Evolutionary conservation across 768 basidiomycete species (phyloP).

Genomic region (Mycena olivaceomarginata): DNA sequence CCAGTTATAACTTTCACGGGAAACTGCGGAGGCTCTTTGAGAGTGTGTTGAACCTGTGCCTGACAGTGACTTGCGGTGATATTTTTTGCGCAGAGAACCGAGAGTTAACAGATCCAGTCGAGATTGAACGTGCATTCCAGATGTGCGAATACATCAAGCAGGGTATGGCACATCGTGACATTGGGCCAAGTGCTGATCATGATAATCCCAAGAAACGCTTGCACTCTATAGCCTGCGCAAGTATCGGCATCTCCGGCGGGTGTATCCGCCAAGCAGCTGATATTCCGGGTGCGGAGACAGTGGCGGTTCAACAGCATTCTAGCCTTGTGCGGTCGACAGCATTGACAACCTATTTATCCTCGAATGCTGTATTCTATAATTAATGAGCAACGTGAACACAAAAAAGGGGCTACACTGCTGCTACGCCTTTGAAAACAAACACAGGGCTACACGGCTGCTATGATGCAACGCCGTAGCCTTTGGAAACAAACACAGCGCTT

Average conservation of each 20-base stretch:
- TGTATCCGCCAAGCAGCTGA: slow-evolving; percentile 71
- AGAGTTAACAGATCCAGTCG: slow-evolving; percentile 76
- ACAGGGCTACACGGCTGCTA: neutral
- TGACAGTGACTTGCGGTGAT: neutral
- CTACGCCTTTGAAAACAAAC: no score
- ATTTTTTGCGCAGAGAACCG: slow-evolving; percentile 73
- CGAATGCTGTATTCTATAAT: no score
- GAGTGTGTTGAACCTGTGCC: slow-evolving; percentile 66
- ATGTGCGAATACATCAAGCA: slow-evolving; percentile 92
- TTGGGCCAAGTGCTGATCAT: neutral
- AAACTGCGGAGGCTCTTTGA: slow-evolving; percentile 84
- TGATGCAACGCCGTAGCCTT: neutral
- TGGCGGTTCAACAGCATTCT: no score
- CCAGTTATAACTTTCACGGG: slow-evolving; percentile 86
- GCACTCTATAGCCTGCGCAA: slow-evolving; percentile 90
- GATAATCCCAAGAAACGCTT: slow-evolving; percentile 76
- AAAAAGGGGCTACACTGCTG: no score
- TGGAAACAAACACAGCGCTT: slow-evolving; percentile 22
- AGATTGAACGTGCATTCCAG: slow-evolving; percentile 85
- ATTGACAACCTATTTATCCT: no score
- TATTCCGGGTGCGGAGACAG: no score
- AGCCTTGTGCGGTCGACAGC: no score
- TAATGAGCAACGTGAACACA: no score
- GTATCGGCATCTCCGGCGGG: slow-evolving; percentile 86
- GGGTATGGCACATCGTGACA: slow-evolving; percentile 65